Evolutionary conservation across 2,329 filamentous ascomycete genomes (phyloP), one percentile per base, ranked within the genome.

Genomic region (Xylariaceae sp.): DNA sequence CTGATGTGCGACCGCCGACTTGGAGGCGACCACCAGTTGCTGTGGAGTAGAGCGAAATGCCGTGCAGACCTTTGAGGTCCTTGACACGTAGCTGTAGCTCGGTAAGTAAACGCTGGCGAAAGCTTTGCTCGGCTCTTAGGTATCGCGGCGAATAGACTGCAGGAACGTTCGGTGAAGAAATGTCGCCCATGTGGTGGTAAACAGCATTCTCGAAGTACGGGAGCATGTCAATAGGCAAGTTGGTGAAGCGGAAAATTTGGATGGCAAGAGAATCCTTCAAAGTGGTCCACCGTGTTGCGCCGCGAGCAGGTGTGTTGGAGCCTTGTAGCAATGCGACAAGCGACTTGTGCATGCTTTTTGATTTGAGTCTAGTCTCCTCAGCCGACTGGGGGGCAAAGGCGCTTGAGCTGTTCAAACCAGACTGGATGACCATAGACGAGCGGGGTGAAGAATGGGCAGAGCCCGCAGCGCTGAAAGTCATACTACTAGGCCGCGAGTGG

Each of bases 211-310:
- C 80, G 33, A 82, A 75, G 1, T 69, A 68, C 1, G 72, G 61
- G 11, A 82, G 71, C 57, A 75, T 73, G 18, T 76, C 72, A 31
- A 70, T 67, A 1, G 79, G 77, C 1, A 76, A 76, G 45, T 79
- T 74, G 45, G 77, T 78, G 60, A 72, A 78, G n/a, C 81, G 78
- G 68, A 82, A 79, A 19, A 84, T 81, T 66, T 84, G 78, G 11
- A 83, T 69, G 1, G 80, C 80, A 62, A 83, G 72, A 2, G 77
- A 73, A 3, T 79, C 74, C 2, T 75, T 75, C 55, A 83, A 75
- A 4, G 71, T 70, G 55, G 75, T 72, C 81, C 81, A 84, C 48
- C 78, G 74, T 41, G 75, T 70, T 9, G 70, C 63, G 18, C 76
- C 72, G 17, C 70, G 71, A 12, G 70, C 66, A 12, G 70, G 69